Percentiles rank a stretch among this genome's conserved stretches.
These are phyloP conservation scores for Fusarium heterosporum DNA, from an alignment of 2,329 filamentous ascomycete genomes.

Conservation along the genomic window DNA sequence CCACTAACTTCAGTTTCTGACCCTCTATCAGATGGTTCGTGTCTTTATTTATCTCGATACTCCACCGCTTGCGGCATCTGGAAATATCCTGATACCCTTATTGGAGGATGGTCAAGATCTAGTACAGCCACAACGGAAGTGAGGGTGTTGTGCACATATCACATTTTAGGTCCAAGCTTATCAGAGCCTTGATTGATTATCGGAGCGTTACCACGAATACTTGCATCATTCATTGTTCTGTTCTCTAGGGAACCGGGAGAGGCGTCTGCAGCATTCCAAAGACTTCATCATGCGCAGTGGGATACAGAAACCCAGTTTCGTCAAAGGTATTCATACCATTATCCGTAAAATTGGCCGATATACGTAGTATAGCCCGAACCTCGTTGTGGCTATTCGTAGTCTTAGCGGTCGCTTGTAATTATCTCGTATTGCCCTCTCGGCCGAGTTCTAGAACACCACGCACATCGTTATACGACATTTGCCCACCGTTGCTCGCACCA, in stretches of 20 bases:
- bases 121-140: conserved; percentile 18
- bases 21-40: conserved; percentile 23
- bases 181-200: not conserved
- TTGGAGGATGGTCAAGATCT: conserved; percentile 27
- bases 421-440: conserved; percentile 26
- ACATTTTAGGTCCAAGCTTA: conserved; percentile 12
- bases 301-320: not conserved
- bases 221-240: conserved; percentile 49
- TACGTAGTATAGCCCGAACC: not conserved
- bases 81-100: conserved; percentile 4
- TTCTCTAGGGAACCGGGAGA: conserved; percentile 21
- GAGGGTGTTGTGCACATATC: not conserved
- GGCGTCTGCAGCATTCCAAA: conserved; percentile 16
- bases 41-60: conserved; percentile 28
- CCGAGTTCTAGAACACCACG: conserved; percentile 7
- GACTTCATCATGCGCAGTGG: not conserved
- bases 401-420: not conserved
- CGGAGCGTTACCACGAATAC: conserved; percentile 64
- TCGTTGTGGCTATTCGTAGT: not conserved
- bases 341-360: not conserved
- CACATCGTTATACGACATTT: conserved; percentile 18
- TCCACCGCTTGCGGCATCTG: conserved; percentile 16
- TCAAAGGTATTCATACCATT: conserved; percentile 10
- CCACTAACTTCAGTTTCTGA: conserved; percentile 10
- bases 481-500: conserved; percentile 44